A percentile compares a stretch with the other conserved stretches of the same genome.
Conservation (phyloP, 805 yeast species). For the Kazachstania martiniae region DNA sequence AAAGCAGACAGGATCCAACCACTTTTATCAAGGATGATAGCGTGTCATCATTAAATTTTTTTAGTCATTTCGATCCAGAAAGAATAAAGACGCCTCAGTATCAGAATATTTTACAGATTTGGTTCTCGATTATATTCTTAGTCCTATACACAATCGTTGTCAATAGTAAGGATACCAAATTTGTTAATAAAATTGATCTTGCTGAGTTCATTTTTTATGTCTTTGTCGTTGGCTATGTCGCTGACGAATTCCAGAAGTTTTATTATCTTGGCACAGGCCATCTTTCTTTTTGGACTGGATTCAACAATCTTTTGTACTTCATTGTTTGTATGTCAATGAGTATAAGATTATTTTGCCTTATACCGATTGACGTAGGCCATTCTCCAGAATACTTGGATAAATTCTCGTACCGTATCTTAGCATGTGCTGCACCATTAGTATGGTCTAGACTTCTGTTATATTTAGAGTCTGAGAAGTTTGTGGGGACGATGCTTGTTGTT, state of each 20-base stretch:
- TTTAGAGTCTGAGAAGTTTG: conserved; percentile 69
- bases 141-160: conserved; percentile 51
- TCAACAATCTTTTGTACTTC: conserved; percentile 60
- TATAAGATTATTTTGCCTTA: conserved; percentile 36
- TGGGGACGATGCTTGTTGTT: conserved; percentile 84
- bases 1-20: conserved; percentile 56
- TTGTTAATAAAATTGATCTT: conserved; percentile 29
- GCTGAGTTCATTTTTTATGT: conserved; percentile 50
- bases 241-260: conserved; percentile 60
- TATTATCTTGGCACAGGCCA: conserved; percentile 69
- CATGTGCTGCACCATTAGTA: conserved; percentile 78
- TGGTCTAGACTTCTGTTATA: conserved; percentile 71
- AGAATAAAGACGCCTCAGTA: conserved; percentile 77
- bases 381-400: conserved; percentile 34
- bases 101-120: conserved; percentile 64
- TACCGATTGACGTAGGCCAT: conserved; percentile 17
- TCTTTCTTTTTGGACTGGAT: conserved; percentile 67
- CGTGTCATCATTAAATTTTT: conserved; percentile 41
- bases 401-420: conserved; percentile 55
- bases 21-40: conserved; percentile 57
- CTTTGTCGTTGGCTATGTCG: conserved; percentile 53
- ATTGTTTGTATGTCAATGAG: conserved; percentile 43
- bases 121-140: conserved; percentile 54
- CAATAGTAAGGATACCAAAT: conserved; percentile 37
- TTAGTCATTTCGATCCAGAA: conserved; percentile 67